These are phyloP conservation scores for Pisolithus tinctorius DNA, from an alignment of 768 basidiomycete species.

Conservation along the genomic window DNA sequence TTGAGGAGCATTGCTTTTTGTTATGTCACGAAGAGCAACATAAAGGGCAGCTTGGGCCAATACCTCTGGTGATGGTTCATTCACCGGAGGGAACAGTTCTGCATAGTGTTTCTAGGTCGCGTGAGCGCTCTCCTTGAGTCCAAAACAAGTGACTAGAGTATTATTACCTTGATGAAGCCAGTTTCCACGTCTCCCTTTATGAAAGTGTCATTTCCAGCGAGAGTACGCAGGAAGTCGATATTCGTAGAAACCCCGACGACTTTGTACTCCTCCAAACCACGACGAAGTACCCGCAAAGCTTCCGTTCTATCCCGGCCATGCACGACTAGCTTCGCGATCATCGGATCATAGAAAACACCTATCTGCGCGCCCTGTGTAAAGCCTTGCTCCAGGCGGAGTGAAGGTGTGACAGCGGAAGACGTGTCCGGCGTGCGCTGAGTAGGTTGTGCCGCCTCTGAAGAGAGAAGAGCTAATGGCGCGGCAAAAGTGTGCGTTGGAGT, in stretches of 20 bases:
- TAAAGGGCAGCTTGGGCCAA: slow-evolving; percentile 79
- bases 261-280: slow-evolving; percentile 81
- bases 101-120: slow-evolving; percentile 66
- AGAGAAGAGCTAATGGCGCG: slow-evolving; percentile 31
- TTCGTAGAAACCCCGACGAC: slow-evolving; percentile 92
- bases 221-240: slow-evolving; percentile 74
- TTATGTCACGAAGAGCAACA: slow-evolving; percentile 58
- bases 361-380: slow-evolving; percentile 76
- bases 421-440: slow-evolving; percentile 17
- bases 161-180: slow-evolving; percentile 68
- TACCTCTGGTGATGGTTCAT: slow-evolving; percentile 52
- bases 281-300: slow-evolving; percentile 72
- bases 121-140: background rate
- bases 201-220: slow-evolving; percentile 77
- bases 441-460: slow-evolving; percentile 16
- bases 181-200: slow-evolving; percentile 80
- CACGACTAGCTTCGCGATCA: slow-evolving; percentile 90
- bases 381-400: slow-evolving; percentile 86
- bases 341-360: slow-evolving; percentile 85
- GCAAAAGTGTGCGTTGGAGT: slow-evolving; percentile 65
- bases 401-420: slow-evolving; percentile 35
- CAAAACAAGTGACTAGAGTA: slow-evolving; percentile 1
- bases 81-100: slow-evolving; percentile 68
- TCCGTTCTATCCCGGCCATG: slow-evolving; percentile 81
- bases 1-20: slow-evolving; percentile 19